These are phyloP conservation scores for Astrothelium macrocarpum DNA, from an alignment of 495 filamentous ascomycete species.

Conservation along the genomic window DNA sequence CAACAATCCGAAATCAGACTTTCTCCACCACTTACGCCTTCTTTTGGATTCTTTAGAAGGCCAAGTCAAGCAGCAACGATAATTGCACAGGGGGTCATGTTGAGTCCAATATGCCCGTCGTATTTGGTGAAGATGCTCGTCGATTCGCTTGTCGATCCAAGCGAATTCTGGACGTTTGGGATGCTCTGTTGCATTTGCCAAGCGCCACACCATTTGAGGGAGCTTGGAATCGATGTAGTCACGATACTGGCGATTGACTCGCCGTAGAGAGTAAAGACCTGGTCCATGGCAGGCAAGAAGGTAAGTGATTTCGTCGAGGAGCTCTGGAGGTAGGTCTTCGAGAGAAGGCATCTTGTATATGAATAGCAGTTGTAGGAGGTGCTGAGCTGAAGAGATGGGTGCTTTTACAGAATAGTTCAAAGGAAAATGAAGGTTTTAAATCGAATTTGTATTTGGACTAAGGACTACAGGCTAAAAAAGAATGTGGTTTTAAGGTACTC, in stretches of 20 bases:
- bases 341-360: background rate
- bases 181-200: background rate
- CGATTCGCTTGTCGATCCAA: background rate
- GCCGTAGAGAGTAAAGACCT: background rate
- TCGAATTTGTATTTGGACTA: background rate
- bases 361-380: too few relatives aligned
- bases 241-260: background rate
- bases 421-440: too few relatives aligned
- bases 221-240: background rate
- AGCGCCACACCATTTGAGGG: background rate
- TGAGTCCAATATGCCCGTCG: background rate
- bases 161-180: background rate
- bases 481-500: too few relatives aligned
- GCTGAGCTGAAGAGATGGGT: too few relatives aligned
- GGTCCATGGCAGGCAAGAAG: background rate
- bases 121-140: background rate
- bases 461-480: background rate
- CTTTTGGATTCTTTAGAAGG: too few relatives aligned
- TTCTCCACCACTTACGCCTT: background rate
- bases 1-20: too few relatives aligned
- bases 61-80: too few relatives aligned
- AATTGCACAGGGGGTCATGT: too few relatives aligned
- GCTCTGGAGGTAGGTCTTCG: background rate
- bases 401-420: too few relatives aligned
- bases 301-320: background rate